Percentiles rank a stretch among this genome's conserved stretches.
Conservation (phyloP, 768 basidiomycete genomes). For the Boletus rubescentipes region DNA sequence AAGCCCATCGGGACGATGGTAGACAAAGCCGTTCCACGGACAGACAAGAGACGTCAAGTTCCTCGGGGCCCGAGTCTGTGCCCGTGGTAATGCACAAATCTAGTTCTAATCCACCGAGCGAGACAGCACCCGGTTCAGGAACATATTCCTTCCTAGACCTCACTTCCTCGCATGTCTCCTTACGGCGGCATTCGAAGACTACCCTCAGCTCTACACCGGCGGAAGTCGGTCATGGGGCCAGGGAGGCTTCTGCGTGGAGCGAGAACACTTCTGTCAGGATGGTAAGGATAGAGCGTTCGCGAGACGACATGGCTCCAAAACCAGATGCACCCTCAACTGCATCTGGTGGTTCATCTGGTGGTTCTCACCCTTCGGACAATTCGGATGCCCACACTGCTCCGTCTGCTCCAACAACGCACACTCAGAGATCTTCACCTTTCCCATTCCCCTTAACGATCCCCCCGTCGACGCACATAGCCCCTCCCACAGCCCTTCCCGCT, state of each 20-base stretch:
- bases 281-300: slow-evolving; percentile 20
- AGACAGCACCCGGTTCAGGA: slow-evolving; percentile 26
- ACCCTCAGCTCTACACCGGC: slow-evolving; percentile 29
- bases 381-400: slow-evolving; percentile 20
- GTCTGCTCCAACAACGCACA: slow-evolving; percentile 21
- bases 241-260: slow-evolving; percentile 12
- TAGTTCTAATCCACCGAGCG: slow-evolving; percentile 19
- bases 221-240: slow-evolving; percentile 23
- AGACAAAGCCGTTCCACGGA: slow-evolving; percentile 17
- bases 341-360: slow-evolving; percentile 29
- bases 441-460: slow-evolving; percentile 49
- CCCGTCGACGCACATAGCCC: slow-evolving; percentile 36
- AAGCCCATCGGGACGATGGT: slow-evolving; percentile 31
- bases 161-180: slow-evolving; percentile 27
- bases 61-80: slow-evolving; percentile 30
- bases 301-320: slow-evolving; percentile 16
- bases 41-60: slow-evolving; percentile 22
- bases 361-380: slow-evolving; percentile 28
- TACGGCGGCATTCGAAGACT: slow-evolving; percentile 25
- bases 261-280: slow-evolving; percentile 19
- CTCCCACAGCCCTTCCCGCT: slow-evolving; percentile 20
- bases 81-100: slow-evolving; percentile 31
- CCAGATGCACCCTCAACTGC: slow-evolving; percentile 35
- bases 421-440: slow-evolving; percentile 34
- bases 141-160: slow-evolving; percentile 36